Percentiles rank a stretch among this genome's conserved stretches.
phyloP scores from a whole-genome alignment of 768 basidiomycete species.

The Agaricus sinodeliciosus region DNA sequence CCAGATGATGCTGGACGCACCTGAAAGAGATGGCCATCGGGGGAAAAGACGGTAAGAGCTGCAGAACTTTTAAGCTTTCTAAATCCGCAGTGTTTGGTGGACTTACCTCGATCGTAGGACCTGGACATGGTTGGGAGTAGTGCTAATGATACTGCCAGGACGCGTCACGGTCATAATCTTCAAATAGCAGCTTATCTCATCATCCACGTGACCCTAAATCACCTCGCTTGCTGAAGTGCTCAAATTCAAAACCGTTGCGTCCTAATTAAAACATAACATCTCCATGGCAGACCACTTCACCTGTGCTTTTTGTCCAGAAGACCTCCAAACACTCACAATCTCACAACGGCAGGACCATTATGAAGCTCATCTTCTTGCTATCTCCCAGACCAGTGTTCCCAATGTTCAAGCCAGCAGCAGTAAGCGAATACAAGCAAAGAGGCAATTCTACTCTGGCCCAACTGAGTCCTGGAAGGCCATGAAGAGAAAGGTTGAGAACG shows the following conservation, averaged over 20 bases:
- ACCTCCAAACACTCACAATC: slow-evolving; percentile 31
- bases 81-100: background rate
- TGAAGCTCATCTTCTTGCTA: slow-evolving; percentile 34
- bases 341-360: slow-evolving; percentile 48
- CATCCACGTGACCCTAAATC: slow-evolving; percentile 10
- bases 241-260: too few relatives aligned
- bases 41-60: slow-evolving; percentile 98
- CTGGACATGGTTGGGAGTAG: slow-evolving; percentile 60
- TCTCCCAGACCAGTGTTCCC: background rate
- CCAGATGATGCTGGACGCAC: slow-evolving; percentile 30
- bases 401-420: background rate
- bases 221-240: background rate
- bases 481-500: slow-evolving; percentile 23
- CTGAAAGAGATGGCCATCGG: slow-evolving; percentile 98
- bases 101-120: slow-evolving; percentile 92
- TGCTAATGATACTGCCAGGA: slow-evolving; percentile 21
- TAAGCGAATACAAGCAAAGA: slow-evolving; percentile 7
- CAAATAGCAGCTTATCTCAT: slow-evolving; percentile 21
- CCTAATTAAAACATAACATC: background rate
- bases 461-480: slow-evolving; percentile 10
- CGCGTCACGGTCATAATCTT: slow-evolving; percentile 39
- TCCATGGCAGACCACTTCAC: slow-evolving; percentile 10
- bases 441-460: slow-evolving; percentile 14
- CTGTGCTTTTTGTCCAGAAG: slow-evolving; percentile 47
- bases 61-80: background rate